Percentiles rank a stretch among this genome's conserved stretches.
These are phyloP conservation scores for Arachis hypogaea DNA, from an alignment of 306 rosid genomes.

Conservation along the genomic window DNA sequence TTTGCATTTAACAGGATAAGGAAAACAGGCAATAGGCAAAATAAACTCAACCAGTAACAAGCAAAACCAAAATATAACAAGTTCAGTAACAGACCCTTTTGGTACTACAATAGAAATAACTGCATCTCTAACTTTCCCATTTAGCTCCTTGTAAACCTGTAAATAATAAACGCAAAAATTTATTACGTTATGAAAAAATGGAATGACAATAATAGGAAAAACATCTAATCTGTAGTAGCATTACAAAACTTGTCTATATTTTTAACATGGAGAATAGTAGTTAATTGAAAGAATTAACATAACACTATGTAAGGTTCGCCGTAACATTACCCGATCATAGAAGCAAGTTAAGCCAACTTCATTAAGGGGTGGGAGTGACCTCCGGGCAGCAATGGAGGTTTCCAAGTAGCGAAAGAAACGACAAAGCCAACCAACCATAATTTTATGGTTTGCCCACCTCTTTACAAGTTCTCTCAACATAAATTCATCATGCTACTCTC, in stretches of 20 bases:
- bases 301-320: neutral
- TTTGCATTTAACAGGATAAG: slow-evolving; percentile 33
- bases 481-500: slow-evolving; percentile 79
- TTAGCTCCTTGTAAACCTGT: slow-evolving; percentile 80
- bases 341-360: slow-evolving; percentile 83
- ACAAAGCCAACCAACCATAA: slow-evolving; percentile 78
- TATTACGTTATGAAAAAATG: slow-evolving; percentile 23
- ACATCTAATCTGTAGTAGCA: slow-evolving; percentile 3
- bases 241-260: slow-evolving; percentile 2
- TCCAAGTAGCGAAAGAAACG: slow-evolving; percentile 73
- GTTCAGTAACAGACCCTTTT: slow-evolving; percentile 64
- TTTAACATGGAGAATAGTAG: slow-evolving; percentile 3
- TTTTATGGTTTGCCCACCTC: slow-evolving; percentile 79
- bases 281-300: slow-evolving; percentile 17
- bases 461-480: slow-evolving; percentile 80
- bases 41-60: slow-evolving; percentile 26
- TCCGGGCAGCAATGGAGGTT: slow-evolving; percentile 70
- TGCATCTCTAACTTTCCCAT: slow-evolving; percentile 79
- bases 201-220: slow-evolving; percentile 14
- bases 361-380: slow-evolving; percentile 75
- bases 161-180: slow-evolving; percentile 5
- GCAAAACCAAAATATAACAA: slow-evolving; percentile 20
- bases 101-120: slow-evolving; percentile 83
- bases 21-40: neutral
- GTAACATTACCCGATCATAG: slow-evolving; percentile 64